Evolutionary conservation across 2,329 filamentous ascomycete species (phyloP), one percentile per base, ranked within the genome.

Genomic region (Talaromyces pinophilus): DNA sequence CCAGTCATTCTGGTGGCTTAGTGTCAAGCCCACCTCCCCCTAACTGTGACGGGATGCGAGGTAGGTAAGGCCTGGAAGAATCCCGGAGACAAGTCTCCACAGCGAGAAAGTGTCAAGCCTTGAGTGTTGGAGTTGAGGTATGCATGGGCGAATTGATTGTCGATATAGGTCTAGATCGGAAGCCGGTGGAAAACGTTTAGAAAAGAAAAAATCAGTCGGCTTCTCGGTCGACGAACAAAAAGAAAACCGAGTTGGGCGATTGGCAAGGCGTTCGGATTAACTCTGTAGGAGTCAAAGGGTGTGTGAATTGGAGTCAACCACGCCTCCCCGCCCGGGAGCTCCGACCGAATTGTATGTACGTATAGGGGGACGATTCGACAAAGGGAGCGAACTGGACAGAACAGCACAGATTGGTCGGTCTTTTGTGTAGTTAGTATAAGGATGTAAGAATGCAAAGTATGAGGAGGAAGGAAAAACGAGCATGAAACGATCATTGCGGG

Each of bases 1-100:
- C 77, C 76, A 74, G 78, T 79, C 71, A 70, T 70, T 59, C 67
- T 68, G 62, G 66, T 62, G 50, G 64, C 54, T 46, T 50, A 30
- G 50, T 50, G 62, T 52, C 22, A 59, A 67, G 54, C 54, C 57
- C 25, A 28, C 57, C 38, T 30, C 57, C 57, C 54, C 60, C 50
- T 57, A 60, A 59, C 30, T 40, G 13, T 22, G 62, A 64, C 65
- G 28, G 48, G 48, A 59, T 55, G 62, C 42, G 35, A 57, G 25
- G 59, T 33, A 48, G 40, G 25, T 11, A n/a, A 30, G 28, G 55
- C 46, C 44, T 15, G n/a, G 52, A 19, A 50, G 62, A 62, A 54
- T 44, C 30, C 67, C 61, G 64, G 68, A 68, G 60, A 67, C 68
- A 69, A 70, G 69, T 59, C 71, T 73, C 67, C 66, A 68, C 65